Conservation (phyloP, 2,329 filamentous ascomycete species). For the Trichoderma hamatum region DNA sequence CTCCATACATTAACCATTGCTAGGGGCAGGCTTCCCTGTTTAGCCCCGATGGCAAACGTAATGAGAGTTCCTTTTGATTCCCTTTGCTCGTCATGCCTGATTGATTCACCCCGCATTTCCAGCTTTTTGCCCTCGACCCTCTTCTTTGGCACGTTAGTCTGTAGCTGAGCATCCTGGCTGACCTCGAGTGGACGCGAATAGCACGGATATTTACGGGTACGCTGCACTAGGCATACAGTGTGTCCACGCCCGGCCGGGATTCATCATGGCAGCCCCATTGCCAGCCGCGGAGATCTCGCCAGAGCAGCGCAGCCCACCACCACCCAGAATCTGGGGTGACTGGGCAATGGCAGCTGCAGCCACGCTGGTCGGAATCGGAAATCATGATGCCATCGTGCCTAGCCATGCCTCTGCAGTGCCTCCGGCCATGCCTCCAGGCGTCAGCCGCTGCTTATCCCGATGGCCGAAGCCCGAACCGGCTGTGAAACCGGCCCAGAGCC, state of each 20-base stretch:
- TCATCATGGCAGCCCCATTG: neutral
- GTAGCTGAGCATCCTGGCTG: neutral
- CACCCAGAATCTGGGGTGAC: slow-evolving; percentile 18
- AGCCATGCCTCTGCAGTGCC: too few species aligned
- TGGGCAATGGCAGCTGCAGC: slow-evolving; percentile 12
- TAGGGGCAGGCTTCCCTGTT: neutral
- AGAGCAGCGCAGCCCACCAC: neutral
- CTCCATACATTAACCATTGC: neutral
- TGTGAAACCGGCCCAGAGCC: neutral
- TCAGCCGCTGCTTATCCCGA: slow-evolving; percentile 11
- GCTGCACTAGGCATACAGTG: neutral
- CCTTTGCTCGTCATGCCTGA: neutral
- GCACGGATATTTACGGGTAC: neutral
- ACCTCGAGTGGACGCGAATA: slow-evolving; percentile 4
- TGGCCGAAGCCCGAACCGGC: slow-evolving; percentile 22
- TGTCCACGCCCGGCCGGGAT: neutral
- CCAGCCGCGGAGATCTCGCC: slow-evolving; percentile 13
- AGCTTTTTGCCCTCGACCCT: neutral
- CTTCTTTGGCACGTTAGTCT: neutral
- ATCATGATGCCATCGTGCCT: slow-evolving; percentile 20
- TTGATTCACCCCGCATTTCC: neutral
- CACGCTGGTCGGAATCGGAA: neutral
- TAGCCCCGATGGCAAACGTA: neutral
- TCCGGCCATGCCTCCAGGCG: neutral
- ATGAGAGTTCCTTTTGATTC: neutral